A percentile compares a stretch with the other conserved stretches of the same genome.
phyloP scores from a whole-genome alignment of 345 rosid genomes.

The Diplotaxis tenuifolia region DNA sequence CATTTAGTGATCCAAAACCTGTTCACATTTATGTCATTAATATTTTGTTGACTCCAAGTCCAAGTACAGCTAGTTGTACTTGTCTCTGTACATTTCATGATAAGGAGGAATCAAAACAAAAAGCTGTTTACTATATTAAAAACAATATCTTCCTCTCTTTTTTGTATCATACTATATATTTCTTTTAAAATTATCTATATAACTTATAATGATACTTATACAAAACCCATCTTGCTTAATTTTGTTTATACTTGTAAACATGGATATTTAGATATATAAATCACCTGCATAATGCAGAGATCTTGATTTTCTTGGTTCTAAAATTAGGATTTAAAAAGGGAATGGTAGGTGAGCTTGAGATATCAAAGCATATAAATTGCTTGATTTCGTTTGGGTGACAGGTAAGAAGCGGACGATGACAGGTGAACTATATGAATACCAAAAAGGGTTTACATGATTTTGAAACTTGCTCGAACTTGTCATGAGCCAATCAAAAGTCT shows the following conservation, averaged over 20 bases:
- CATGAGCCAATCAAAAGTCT: slow-evolving; percentile 25
- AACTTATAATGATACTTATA: not conserved
- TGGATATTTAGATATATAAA: not conserved
- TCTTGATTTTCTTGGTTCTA: not conserved
- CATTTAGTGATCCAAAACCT: slow-evolving; percentile 25
- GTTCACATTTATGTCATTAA: slow-evolving; percentile 28
- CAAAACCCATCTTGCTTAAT: not conserved
- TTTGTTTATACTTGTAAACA: slow-evolving; percentile 2
- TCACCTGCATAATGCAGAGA: not conserved
- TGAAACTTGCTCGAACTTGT: slow-evolving; percentile 28
- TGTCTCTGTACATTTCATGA: slow-evolving; percentile 30
- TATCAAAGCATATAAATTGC: slow-evolving; percentile 23
- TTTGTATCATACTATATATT: no score
- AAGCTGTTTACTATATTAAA: not conserved
- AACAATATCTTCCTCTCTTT: not conserved
- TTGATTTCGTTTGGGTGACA: slow-evolving; percentile 30
- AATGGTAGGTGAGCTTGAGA: slow-evolving; percentile 26
- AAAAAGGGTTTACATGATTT: slow-evolving; percentile 25
- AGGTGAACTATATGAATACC: slow-evolving; percentile 27
- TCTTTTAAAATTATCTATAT: not conserved
- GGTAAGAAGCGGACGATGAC: slow-evolving; percentile 21
- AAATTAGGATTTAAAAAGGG: slow-evolving; percentile 17
- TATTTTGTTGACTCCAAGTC: slow-evolving; percentile 23
- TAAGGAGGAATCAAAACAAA: slow-evolving; percentile 7
- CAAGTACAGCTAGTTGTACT: slow-evolving; percentile 37